Conservation (phyloP, 768 basidiomycete species). For the Fibroporia radiculosa region DNA sequence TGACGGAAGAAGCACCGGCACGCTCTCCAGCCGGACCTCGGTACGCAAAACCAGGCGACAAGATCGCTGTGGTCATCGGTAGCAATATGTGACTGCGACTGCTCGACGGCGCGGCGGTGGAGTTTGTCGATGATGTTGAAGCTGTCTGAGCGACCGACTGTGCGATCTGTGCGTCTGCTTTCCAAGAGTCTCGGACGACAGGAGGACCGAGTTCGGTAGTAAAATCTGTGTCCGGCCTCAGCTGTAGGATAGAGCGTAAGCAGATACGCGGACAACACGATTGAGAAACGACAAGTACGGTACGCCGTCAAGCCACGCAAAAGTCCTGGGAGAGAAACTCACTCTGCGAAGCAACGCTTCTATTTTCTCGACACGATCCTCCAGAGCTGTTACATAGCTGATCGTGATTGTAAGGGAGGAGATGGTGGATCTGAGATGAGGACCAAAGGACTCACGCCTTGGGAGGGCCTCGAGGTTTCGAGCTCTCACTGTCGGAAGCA, state of each 20-base stretch:
- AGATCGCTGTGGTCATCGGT: neutral
- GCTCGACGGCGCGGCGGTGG: neutral
- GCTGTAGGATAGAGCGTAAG: slow-evolving; percentile 27
- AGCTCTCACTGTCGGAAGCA: slow-evolving; percentile 21
- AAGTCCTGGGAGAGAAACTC: slow-evolving; percentile 11
- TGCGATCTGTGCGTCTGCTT: slow-evolving; percentile 4
- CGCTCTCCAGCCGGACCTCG: no score
- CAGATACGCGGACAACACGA: neutral
- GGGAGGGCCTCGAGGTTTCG: slow-evolving; percentile 31
- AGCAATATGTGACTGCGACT: neutral
- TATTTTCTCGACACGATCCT: slow-evolving; percentile 29
- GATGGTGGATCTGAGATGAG: no score
- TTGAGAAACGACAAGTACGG: neutral
- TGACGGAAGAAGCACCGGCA: no score
- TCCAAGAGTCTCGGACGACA: slow-evolving; percentile 62
- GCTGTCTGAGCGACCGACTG: neutral
- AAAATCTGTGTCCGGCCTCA: slow-evolving; percentile 57
- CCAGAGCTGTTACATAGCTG: slow-evolving; percentile 28
- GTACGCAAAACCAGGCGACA: neutral
- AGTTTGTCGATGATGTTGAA: neutral
- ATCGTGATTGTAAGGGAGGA: no score
- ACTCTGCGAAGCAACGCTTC: slow-evolving; percentile 29
- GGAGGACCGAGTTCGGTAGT: slow-evolving; percentile 55
- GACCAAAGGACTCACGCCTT: slow-evolving; percentile 29
- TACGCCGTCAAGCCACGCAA: neutral